Conservation (phyloP, 1,284 basidiomycete species). For the Farysia itapuensis region DNA sequence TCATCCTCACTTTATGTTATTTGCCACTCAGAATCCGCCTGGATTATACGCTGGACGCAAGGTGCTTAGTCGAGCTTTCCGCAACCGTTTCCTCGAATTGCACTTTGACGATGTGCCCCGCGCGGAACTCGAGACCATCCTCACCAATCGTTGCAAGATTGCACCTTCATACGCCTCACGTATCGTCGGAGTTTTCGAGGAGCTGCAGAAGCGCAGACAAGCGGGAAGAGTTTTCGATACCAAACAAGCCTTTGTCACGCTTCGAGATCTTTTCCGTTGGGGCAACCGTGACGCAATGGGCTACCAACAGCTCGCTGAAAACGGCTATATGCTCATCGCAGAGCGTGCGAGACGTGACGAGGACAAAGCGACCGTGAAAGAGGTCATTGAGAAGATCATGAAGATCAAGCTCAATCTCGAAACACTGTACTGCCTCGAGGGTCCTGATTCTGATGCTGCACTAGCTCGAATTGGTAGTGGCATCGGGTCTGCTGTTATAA, state of each 20-base stretch:
- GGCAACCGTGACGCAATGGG: slow-evolving; percentile 79
- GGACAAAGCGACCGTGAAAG: slow-evolving; percentile 85
- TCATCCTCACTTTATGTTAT: slow-evolving; percentile 95
- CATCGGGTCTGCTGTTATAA: slow-evolving; percentile 16
- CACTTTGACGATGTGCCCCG: slow-evolving; percentile 98
- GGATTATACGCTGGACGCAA: slow-evolving; percentile 97
- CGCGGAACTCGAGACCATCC: slow-evolving; percentile 84
- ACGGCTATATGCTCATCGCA: slow-evolving; percentile 96
- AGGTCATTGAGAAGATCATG: slow-evolving; percentile 88
- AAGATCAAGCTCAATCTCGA: slow-evolving; percentile 75
- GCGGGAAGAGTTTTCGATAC: slow-evolving; percentile 92
- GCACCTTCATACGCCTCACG: slow-evolving; percentile 72
- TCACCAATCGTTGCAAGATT: slow-evolving; percentile 54
- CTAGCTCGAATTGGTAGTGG: slow-evolving; percentile 35
- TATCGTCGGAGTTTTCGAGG: slow-evolving; percentile 89
- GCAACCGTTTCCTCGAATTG: slow-evolving; percentile 97
- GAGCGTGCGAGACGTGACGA: slow-evolving; percentile 83
- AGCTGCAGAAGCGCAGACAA: slow-evolving; percentile 89
- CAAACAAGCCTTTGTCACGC: slow-evolving; percentile 92
- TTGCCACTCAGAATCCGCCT: slow-evolving; percentile 97
- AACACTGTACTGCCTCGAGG: slow-evolving; percentile 65
- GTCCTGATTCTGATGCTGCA: slow-evolving; percentile 53
- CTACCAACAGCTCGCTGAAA: slow-evolving; percentile 89
- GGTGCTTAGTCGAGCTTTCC: slow-evolving; percentile 89
- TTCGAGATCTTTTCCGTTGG: slow-evolving; percentile 97